Percentiles rank a stretch among this genome's conserved stretches.
These are phyloP conservation scores for Plenodomus lindquistii DNA, from an alignment of 2,329 filamentous ascomycete genomes.

Conservation along the genomic window DNA sequence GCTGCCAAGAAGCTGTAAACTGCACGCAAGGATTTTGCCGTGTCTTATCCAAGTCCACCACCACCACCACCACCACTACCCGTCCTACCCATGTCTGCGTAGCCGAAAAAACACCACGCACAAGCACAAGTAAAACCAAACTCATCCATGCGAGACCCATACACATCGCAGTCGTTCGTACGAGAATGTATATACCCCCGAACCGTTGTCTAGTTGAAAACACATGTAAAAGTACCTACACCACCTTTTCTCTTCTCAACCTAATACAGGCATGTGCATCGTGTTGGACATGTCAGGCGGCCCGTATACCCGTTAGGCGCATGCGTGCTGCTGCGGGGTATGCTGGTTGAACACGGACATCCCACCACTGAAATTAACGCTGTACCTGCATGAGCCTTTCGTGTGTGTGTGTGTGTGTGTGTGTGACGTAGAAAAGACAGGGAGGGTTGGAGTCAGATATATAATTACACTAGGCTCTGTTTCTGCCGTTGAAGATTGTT, in stretches of 20 bases:
- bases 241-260: too few relatives aligned
- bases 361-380: neutral
- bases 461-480: too few relatives aligned
- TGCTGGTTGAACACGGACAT: neutral
- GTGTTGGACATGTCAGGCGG: constrained; percentile 4
- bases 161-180: neutral
- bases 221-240: constrained; percentile 31
- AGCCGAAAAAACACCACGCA: neutral
- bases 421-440: neutral
- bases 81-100: neutral
- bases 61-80: too few relatives aligned
- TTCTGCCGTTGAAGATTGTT: too few relatives aligned
- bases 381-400: neutral
- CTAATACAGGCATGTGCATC: constrained; percentile 14
- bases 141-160: neutral
- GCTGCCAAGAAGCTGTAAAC: constrained; percentile 37
- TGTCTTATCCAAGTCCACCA: neutral
- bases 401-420: neutral
- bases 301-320: neutral
- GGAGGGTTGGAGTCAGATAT: too few relatives aligned
- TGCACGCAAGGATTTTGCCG: neutral
- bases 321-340: neutral
- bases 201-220: constrained; percentile 23
- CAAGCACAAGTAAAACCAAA: neutral
- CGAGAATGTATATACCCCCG: neutral